Conservation (phyloP, 225 moss, liverwort and hornwort species). For the Pleurozium schreberi region DNA sequence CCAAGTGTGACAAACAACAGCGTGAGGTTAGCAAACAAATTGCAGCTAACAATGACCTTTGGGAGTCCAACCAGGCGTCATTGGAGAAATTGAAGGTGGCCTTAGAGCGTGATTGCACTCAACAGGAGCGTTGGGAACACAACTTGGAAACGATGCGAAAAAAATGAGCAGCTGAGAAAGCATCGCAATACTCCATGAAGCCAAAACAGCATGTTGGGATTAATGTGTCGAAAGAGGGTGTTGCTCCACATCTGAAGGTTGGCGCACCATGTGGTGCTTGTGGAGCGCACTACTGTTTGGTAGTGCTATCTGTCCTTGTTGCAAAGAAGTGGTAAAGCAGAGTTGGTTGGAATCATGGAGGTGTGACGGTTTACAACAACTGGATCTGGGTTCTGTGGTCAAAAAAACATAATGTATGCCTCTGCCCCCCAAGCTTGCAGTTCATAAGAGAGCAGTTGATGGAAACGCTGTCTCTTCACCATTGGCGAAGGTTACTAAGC, state of each 20-base stretch:
- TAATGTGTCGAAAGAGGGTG: background rate
- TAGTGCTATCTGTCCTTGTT: background rate
- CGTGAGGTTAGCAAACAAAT: background rate
- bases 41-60: background rate
- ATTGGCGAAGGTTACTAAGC: background rate
- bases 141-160: accelerated
- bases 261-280: background rate
- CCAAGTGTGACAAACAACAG: background rate
- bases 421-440: too few relatives aligned
- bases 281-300: background rate
- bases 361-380: background rate
- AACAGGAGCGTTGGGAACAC: accelerated
- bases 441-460: background rate
- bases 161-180: background rate
- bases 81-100: background rate
- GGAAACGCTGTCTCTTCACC: background rate
- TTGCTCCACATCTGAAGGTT: background rate
- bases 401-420: background rate
- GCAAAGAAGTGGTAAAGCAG: accelerated
- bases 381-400: background rate
- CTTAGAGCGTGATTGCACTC: background rate
- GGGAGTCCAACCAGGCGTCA: accelerated
- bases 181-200: background rate
- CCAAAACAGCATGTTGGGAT: background rate
- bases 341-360: background rate